A percentile compares a stretch with the other conserved stretches of the same genome.
phyloP scores from a whole-genome alignment of 768 basidiomycete species.

The Mycena vitilis region DNA sequence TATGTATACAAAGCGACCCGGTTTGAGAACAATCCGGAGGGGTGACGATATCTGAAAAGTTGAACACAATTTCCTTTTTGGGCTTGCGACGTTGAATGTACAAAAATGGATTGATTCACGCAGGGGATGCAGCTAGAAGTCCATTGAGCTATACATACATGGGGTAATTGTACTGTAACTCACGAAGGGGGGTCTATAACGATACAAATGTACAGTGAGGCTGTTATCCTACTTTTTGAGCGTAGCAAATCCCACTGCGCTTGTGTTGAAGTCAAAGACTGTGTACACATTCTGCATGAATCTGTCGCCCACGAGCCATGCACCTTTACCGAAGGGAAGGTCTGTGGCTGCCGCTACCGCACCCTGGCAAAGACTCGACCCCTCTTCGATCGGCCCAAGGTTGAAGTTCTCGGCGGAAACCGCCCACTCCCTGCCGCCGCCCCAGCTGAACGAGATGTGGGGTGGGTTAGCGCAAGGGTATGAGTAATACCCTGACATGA shows the following conservation, averaged over 20 bases:
- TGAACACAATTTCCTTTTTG: conserved; percentile 4
- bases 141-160: background rate
- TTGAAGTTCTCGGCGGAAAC: conserved; percentile 59
- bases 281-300: conserved; percentile 57
- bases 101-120: background rate
- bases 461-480: conserved; percentile 42
- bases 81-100: conserved; percentile 5
- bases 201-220: too few species aligned
- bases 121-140: too few species aligned
- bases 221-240: too few species aligned
- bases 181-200: too few species aligned
- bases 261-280: conserved; percentile 48
- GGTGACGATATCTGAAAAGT: background rate
- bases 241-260: conserved; percentile 48
- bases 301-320: background rate
- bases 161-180: too few species aligned
- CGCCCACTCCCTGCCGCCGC: conserved; percentile 47
- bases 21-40: too few species aligned
- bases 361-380: conserved; percentile 58
- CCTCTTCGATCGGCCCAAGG: conserved; percentile 52
- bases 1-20: too few species aligned
- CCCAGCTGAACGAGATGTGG: conserved; percentile 50
- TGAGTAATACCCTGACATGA: conserved; percentile 15
- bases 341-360: conserved; percentile 52
- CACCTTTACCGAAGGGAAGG: background rate